Percentiles rank a stretch among this genome's conserved stretches.
These are phyloP conservation scores for Fusarium agapanthi DNA, from an alignment of 2,329 filamentous ascomycete genomes.

Conservation along the genomic window DNA sequence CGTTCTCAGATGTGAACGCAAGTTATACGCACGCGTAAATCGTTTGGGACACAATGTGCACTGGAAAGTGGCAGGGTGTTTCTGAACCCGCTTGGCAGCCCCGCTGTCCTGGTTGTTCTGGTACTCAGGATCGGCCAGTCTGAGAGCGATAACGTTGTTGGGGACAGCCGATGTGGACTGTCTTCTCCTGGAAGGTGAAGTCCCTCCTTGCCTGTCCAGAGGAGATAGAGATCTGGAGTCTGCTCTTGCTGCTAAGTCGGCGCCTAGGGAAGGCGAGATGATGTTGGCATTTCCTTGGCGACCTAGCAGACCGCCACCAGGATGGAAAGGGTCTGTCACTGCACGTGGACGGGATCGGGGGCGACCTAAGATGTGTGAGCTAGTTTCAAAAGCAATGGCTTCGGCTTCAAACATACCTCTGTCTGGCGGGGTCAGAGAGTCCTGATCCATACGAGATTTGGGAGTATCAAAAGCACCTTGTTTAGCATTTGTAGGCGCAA, in stretches of 20 bases:
- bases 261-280: conserved; percentile 61
- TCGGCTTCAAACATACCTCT: conserved; percentile 58
- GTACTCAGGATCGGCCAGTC: conserved; percentile 87
- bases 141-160: conserved; percentile 79
- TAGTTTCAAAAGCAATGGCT: not conserved
- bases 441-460: conserved; percentile 73
- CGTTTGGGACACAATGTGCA: conserved; percentile 93
- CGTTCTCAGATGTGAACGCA: conserved; percentile 92
- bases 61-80: conserved; percentile 97
- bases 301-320: conserved; percentile 51
- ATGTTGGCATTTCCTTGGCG: conserved; percentile 52
- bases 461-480: conserved; percentile 54
- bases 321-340: conserved; percentile 68
- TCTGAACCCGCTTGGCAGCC: conserved; percentile 84
- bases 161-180: conserved; percentile 71
- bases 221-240: conserved; percentile 67
- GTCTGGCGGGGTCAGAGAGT: conserved; percentile 85
- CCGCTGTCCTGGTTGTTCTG: conserved; percentile 71
- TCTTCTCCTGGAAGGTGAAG: conserved; percentile 53
- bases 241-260: conserved; percentile 54
- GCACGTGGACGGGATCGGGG: conserved; percentile 61
- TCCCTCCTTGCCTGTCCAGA: conserved; percentile 59
- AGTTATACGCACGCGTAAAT: conserved; percentile 95
- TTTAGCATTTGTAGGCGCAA: conserved; percentile 75
- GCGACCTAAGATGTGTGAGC: conserved; percentile 51